These are phyloP conservation scores for Boletus edulis DNA, from an alignment of 768 basidiomycete species.

Conservation along the genomic window DNA sequence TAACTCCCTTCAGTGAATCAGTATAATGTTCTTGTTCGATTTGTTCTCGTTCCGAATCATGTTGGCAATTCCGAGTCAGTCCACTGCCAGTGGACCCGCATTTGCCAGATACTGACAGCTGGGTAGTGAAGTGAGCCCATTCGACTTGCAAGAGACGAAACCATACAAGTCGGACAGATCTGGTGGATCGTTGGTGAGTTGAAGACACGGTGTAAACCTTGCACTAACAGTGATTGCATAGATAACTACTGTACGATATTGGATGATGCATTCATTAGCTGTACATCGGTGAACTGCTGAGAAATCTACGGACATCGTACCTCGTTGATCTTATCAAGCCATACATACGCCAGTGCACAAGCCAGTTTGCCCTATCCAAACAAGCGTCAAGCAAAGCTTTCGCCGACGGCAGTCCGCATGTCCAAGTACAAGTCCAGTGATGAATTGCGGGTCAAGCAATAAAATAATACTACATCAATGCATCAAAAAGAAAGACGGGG, in stretches of 20 bases:
- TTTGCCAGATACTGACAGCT: conserved; percentile 72
- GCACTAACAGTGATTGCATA: conserved; percentile 28
- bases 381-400: too few species aligned
- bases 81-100: too few species aligned
- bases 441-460: neutral
- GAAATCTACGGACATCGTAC: conserved; percentile 92
- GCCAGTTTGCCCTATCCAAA: too few species aligned
- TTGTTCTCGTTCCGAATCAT: too few species aligned
- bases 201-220: neutral
- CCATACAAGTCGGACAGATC: conserved; percentile 94
- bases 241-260: conserved; percentile 95
- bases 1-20: too few species aligned
- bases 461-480: conserved; percentile 5
- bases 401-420: too few species aligned
- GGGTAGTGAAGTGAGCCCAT: conserved; percentile 98
- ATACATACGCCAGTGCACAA: conserved; percentile 60
- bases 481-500: neutral
- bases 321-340: conserved; percentile 98
- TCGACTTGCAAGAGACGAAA: conserved; percentile 99
- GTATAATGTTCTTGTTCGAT: too few species aligned
- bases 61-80: too few species aligned
- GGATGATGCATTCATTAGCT: conserved; percentile 92
- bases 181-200: conserved; percentile 88
- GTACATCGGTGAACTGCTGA: conserved; percentile 96
- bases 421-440: neutral